A percentile compares a stretch with the other conserved stretches of the same genome.
phyloP scores from a whole-genome alignment of 495 filamentous ascomycete species.

The Amniculicola lignicola region DNA sequence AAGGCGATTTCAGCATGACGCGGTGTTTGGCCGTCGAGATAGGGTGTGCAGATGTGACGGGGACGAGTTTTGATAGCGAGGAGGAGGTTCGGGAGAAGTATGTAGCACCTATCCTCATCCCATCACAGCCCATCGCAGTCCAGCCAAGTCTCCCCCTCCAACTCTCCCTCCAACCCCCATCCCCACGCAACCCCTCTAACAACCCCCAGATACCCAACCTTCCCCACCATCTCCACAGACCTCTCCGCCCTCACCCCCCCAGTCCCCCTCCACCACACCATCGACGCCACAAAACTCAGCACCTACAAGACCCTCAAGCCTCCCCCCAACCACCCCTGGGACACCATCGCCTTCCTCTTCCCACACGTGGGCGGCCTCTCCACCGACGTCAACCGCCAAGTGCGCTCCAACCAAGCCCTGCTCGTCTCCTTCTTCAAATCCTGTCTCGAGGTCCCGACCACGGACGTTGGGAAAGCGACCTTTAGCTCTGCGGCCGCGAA shows the following conservation, averaged over 20 bases:
- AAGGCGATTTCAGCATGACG: slow-evolving; percentile 91
- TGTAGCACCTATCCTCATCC: not conserved
- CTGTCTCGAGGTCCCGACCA: slow-evolving; percentile 5
- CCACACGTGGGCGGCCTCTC: slow-evolving; percentile 89
- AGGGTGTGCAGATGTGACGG: slow-evolving; percentile 61
- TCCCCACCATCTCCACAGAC: slow-evolving; percentile 54
- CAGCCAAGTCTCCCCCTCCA: no score
- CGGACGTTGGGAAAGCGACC: no score
- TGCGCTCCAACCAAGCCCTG: slow-evolving; percentile 73
- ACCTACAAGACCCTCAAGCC: slow-evolving; percentile 14
- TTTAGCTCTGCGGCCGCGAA: not conserved
- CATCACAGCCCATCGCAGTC: not conserved
- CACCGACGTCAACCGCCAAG: slow-evolving; percentile 91
- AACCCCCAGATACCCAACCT: slow-evolving; percentile 69
- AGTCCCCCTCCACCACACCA: slow-evolving; percentile 21
- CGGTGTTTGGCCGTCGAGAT: slow-evolving; percentile 69
- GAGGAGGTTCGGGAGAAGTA: slow-evolving; percentile 25
- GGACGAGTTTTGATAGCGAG: slow-evolving; percentile 58
- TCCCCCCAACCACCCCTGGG: slow-evolving; percentile 49
- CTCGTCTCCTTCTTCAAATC: slow-evolving; percentile 23
- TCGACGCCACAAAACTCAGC: slow-evolving; percentile 25
- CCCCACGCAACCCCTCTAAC: no score
- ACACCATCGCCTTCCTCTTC: slow-evolving; percentile 90
- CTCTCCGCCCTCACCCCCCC: slow-evolving; percentile 41
- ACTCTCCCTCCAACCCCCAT: no score